These are phyloP conservation scores for Fistulinella staudtii DNA, from an alignment of 1,284 basidiomycete genomes.

Conservation along the genomic window DNA sequence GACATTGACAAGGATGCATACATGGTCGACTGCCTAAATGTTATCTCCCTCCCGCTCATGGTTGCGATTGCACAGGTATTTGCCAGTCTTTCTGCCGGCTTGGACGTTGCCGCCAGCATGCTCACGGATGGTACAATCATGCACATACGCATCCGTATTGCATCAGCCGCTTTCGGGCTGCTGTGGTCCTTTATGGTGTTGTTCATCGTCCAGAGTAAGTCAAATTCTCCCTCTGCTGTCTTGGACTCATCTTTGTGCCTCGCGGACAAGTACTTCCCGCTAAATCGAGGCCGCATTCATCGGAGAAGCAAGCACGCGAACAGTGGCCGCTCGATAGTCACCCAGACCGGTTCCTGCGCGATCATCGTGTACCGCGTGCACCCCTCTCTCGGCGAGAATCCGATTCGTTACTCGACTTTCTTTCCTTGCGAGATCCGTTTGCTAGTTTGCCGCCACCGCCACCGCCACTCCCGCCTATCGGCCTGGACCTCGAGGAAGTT, in stretches of 20 bases:
- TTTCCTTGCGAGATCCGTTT: slow-evolving; percentile 33
- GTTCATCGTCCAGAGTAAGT: slow-evolving; percentile 24
- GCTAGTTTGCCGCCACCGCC: slow-evolving; percentile 32
- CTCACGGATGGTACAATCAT: background rate
- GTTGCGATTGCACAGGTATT: slow-evolving; percentile 23
- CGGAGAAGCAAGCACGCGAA: slow-evolving; percentile 8
- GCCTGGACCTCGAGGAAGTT: slow-evolving; percentile 28
- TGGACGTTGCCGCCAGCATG: slow-evolving; percentile 18
- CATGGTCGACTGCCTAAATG: background rate
- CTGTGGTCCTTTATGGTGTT: slow-evolving; percentile 26
- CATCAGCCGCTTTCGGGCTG: slow-evolving; percentile 17
- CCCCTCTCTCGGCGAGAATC: slow-evolving; percentile 22
- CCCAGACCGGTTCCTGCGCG: background rate
- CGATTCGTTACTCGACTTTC: slow-evolving; percentile 31
- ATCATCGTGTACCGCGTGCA: slow-evolving; percentile 3
- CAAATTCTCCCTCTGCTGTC: background rate
- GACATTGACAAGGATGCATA: background rate
- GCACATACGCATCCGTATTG: slow-evolving; percentile 13
- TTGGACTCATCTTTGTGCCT: slow-evolving; percentile 1
- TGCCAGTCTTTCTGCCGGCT: slow-evolving; percentile 22
- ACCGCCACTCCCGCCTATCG: slow-evolving; percentile 27
- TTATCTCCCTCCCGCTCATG: slow-evolving; percentile 5
- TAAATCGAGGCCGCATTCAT: background rate
- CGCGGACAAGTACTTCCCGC: slow-evolving; percentile 23
- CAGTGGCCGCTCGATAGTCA: slow-evolving; percentile 1